Evolutionary conservation across 441 rosid genomes (phyloP).

Genomic region (Raphanus hybrid): DNA sequence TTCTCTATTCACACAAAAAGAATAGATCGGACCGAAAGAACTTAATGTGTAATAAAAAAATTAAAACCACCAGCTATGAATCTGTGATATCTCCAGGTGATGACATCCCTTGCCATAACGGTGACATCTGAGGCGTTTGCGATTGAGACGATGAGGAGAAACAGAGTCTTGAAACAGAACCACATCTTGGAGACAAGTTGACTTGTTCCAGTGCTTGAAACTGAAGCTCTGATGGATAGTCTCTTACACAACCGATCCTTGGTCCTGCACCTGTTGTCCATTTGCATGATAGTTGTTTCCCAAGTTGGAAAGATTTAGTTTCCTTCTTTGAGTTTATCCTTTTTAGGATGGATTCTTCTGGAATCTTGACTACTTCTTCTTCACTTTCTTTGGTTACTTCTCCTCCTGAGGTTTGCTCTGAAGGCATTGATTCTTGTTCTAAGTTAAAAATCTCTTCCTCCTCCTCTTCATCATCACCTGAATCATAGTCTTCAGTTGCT

Average conservation of each 20-base stretch:
- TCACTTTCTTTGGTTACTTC: slow-evolving; percentile 42
- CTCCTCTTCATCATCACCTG: slow-evolving; percentile 48
- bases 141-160: slow-evolving; percentile 42
- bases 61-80: slow-evolving; percentile 13
- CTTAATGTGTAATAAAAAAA: slow-evolving; percentile 18
- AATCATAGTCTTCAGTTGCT: slow-evolving; percentile 49
- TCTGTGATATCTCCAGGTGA: slow-evolving; percentile 36
- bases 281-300: slow-evolving; percentile 74
- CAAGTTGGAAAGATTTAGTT: slow-evolving; percentile 74
- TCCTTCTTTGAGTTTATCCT: slow-evolving; percentile 79
- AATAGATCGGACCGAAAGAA: slow-evolving; percentile 46
- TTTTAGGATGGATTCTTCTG: slow-evolving; percentile 63
- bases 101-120: slow-evolving; percentile 43
- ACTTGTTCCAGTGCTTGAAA: slow-evolving; percentile 82
- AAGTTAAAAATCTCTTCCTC: slow-evolving; percentile 38
- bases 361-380: slow-evolving; percentile 47
- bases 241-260: slow-evolving; percentile 92
- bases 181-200: slow-evolving; percentile 83
- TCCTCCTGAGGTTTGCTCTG: slow-evolving; percentile 32
- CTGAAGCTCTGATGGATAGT: slow-evolving; percentile 85
- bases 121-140: slow-evolving; percentile 39
- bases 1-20: slow-evolving; percentile 69
- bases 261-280: slow-evolving; percentile 99
- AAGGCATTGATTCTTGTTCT: slow-evolving; percentile 38
- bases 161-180: slow-evolving; percentile 43